phyloP scores from a whole-genome alignment of 2,329 filamentous ascomycete genomes.

The Lachnellula hyalina region DNA sequence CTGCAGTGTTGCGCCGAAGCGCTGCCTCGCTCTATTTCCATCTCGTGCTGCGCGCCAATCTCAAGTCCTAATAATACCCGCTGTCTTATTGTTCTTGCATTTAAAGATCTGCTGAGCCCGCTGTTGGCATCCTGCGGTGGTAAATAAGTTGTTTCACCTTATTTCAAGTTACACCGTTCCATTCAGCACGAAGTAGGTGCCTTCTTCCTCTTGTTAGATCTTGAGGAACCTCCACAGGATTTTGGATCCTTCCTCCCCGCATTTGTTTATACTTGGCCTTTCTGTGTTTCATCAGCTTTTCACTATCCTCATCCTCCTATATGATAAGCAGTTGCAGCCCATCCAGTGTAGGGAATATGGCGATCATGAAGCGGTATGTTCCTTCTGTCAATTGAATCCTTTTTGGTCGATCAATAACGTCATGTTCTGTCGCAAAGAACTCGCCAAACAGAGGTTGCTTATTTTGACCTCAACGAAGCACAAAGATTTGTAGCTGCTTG shows the following conservation, averaged over 20 bases:
- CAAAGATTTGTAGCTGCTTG: no score
- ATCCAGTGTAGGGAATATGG: neutral
- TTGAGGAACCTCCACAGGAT: neutral
- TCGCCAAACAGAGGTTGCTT: no score
- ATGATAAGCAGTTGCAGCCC: neutral
- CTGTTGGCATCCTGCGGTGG: neutral
- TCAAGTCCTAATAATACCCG: neutral
- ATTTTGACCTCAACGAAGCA: no score
- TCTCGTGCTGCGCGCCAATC: neutral
- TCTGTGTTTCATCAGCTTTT: neutral
- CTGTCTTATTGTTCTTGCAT: neutral
- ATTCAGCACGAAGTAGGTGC: neutral
- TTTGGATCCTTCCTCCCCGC: neutral
- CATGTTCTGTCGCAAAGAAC: no score
- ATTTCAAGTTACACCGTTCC: neutral
- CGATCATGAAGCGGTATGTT: no score
- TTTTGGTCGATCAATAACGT: no score
- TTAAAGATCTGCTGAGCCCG: neutral
- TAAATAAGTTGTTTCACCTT: neutral
- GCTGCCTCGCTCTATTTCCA: neutral
- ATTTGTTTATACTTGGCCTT: neutral
- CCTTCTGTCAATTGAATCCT: no score
- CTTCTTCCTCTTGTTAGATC: neutral
- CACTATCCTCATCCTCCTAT: neutral
- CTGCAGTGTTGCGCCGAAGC: neutral